These are phyloP conservation scores for Epichloe aotearoae DNA, from an alignment of 2,329 filamentous ascomycete genomes.

Conservation along the genomic window DNA sequence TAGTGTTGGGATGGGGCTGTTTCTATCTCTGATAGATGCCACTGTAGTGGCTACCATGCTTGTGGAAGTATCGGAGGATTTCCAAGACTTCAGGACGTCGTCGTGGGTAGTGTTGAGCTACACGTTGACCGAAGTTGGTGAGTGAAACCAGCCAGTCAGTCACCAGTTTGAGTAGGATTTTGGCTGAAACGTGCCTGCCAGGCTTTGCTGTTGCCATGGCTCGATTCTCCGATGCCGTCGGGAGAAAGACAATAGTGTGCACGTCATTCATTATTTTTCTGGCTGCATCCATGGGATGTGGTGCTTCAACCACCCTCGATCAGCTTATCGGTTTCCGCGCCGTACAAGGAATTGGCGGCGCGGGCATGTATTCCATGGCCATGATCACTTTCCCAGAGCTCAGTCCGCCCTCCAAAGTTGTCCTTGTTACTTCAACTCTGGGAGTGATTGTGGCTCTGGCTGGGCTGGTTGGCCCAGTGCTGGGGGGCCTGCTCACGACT, in stretches of 20 bases:
- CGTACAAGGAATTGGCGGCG: constrained; percentile 37
- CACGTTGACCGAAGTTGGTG: constrained; percentile 42
- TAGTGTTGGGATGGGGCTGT: constrained; percentile 39
- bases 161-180: too few relatives aligned
- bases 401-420: constrained; percentile 25
- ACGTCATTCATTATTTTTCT: constrained; percentile 41
- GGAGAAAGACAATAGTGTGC: constrained; percentile 36
- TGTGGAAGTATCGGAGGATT: constrained; percentile 39
- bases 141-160: constrained; percentile 7
- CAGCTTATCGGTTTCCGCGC: constrained; percentile 37
- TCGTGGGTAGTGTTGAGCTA: constrained; percentile 45
- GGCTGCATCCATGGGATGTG: constrained; percentile 42
- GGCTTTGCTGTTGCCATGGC: constrained; percentile 37
- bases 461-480: constrained; percentile 38
- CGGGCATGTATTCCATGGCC: constrained; percentile 33
- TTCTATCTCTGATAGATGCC: constrained; percentile 43
- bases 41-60: constrained; percentile 47
- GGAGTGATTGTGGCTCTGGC: constrained; percentile 34
- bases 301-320: constrained; percentile 16
- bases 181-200: not conserved
- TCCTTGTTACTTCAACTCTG: constrained; percentile 33
- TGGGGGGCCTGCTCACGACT: constrained; percentile 39
- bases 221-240: constrained; percentile 39
- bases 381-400: constrained; percentile 42
- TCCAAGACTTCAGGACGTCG: constrained; percentile 29